Base-by-base conservation (phyloP, 164 flowering plant species). In the Berberis vulgaris region DNA sequence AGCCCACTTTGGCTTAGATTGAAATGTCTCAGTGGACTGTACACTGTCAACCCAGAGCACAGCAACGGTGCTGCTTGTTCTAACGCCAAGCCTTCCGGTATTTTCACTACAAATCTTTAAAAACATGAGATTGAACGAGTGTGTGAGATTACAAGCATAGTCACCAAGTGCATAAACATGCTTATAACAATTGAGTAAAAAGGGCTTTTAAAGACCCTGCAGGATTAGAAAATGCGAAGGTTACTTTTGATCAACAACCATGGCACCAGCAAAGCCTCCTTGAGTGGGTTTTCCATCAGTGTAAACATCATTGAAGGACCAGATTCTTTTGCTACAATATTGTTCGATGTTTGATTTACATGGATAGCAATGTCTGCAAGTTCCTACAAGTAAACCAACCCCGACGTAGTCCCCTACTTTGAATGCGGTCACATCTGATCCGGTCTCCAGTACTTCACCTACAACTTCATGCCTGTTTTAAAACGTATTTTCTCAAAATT, bases 281-380 rank as follows among this genome's bases (percentile, higher is more conserved):
- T 87, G 91, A 5, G 99, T 91, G 43, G 94, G 92, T 39, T 75
- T 81, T 58, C 99, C 99, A 69, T 94, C 99, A 39, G 82, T 55
- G 64, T 91, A 87, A 41, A 89, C 90, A 71, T 91, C 95, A 41
- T 89, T 91, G 81, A 86, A 91, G 2, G 89, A 72, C 96, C 96
- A 91, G 61, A 94, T 85, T 72, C 70, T 84, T 85, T 94, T 88
- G 77, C 73, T 80, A 80, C 97, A 91, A 78, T 94, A 94, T 26
- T 94, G 97, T 77, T 91, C 98, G 43, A 76, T 71, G 65, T 86
- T 92, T 3, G 85, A 59, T 9, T 80, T 69, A 77, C 98, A 94
- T 0, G 89, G 84, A 1, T 71, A 49, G 70, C 98, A 94, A 40
- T 57, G 8, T 42, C 70, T 61, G 49, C 70, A 67, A 56, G 65